These are phyloP conservation scores for Skeletonema menzelii DNA, from an alignment of 108 stramenopile genomes.

Conservation along the genomic window DNA sequence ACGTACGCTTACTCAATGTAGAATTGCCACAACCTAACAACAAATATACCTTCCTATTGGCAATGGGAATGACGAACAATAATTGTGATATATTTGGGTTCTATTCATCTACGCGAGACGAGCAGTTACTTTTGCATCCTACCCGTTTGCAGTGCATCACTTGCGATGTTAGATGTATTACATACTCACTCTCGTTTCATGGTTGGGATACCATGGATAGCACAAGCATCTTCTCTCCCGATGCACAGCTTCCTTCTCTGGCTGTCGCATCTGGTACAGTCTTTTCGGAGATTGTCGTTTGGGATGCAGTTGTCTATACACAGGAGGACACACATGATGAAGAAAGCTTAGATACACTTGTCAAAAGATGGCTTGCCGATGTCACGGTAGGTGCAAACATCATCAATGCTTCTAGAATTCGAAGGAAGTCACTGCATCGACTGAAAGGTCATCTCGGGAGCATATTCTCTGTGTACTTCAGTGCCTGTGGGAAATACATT, in stretches of 20 bases:
- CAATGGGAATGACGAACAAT: conserved; percentile 56
- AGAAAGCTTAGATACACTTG: conserved; percentile 12
- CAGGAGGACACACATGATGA: background rate
- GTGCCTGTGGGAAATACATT: conserved; percentile 31
- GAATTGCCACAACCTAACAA: background rate
- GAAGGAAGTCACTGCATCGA: conserved; percentile 14
- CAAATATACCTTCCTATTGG: conserved; percentile 40
- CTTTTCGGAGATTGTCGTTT: conserved; percentile 58
- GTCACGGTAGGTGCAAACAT: background rate
- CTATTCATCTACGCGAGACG: background rate
- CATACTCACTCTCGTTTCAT: conserved; percentile 50
- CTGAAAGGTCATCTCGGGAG: conserved; percentile 71
- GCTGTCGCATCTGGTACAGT: conserved; percentile 58
- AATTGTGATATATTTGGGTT: conserved; percentile 59
- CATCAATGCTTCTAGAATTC: background rate
- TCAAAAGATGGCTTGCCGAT: conserved; percentile 26
- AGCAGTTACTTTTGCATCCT: conserved; percentile 6
- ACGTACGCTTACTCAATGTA: conserved; percentile 40
- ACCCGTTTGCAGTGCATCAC: conserved; percentile 29
- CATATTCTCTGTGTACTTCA: conserved; percentile 55
- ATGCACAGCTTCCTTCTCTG: conserved; percentile 13
- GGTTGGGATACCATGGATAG: conserved; percentile 2
- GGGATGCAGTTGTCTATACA: conserved; percentile 23
- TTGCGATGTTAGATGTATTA: conserved; percentile 50
- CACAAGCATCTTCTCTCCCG: background rate